phyloP scores from a whole-genome alignment of 2,329 filamentous ascomycete genomes.

The Geosmithia putterillii region DNA sequence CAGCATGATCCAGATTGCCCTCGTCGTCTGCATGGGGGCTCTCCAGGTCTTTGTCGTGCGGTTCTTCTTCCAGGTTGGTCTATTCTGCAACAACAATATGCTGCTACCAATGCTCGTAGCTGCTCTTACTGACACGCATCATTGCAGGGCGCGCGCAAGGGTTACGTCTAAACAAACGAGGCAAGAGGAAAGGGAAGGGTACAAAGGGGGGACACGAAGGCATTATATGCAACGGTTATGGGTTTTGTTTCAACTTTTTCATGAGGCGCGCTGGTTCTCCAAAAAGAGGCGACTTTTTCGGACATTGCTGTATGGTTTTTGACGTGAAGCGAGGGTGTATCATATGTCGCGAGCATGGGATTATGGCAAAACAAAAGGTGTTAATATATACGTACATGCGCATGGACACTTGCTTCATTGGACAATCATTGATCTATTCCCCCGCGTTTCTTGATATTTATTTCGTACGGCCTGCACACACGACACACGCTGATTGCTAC shows the following conservation, averaged over 20 bases:
- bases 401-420: no score
- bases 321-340: constrained; percentile 3
- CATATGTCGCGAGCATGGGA: not conserved
- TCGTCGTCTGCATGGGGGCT: constrained; percentile 92
- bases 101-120: not conserved
- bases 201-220: not conserved
- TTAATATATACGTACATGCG: not conserved
- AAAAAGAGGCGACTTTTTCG: constrained; percentile 3
- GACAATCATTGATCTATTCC: no score
- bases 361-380: not conserved
- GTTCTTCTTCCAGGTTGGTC: constrained; percentile 98
- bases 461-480: no score
- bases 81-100: constrained; percentile 2
- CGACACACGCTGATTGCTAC: no score
- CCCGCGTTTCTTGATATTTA: no score
- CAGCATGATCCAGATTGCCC: constrained; percentile 78
- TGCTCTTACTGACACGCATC: constrained; percentile 5
- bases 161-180: constrained; percentile 43
- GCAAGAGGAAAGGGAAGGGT: no score
- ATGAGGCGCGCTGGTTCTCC: constrained; percentile 18
- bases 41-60: constrained; percentile 94
- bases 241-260: constrained; percentile 9
- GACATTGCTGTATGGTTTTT: constrained; percentile 1
- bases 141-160: constrained; percentile 51
- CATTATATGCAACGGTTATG: not conserved